Percentiles rank a stretch among this genome's conserved stretches.
Evolutionary conservation across 345 rosid genomes (phyloP).

Genomic region (Draba incana): DNA sequence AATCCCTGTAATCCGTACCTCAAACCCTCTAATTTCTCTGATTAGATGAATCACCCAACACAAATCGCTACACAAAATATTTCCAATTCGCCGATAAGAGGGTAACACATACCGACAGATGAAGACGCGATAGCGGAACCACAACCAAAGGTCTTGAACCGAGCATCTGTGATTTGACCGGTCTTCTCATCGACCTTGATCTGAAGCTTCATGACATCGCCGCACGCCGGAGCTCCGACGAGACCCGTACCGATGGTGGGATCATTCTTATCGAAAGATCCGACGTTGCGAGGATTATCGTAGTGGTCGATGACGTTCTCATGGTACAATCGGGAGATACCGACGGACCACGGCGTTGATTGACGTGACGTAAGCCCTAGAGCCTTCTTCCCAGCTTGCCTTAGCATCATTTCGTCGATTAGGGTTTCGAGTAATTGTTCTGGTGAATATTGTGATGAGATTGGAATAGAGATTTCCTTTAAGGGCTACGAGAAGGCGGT

Average conservation of each 20-base stretch:
- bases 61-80: background rate
- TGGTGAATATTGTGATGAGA: background rate
- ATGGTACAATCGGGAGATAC: conserved; percentile 63
- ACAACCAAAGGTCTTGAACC: conserved; percentile 98
- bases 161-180: conserved; percentile 83
- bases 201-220: conserved; percentile 99
- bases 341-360: conserved; percentile 40
- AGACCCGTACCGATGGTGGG: conserved; percentile 87
- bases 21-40: background rate
- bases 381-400: conserved; percentile 54
- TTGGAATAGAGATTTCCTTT: conserved; percentile 1
- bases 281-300: conserved; percentile 94
- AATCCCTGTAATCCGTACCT: background rate
- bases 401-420: conserved; percentile 47
- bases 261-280: conserved; percentile 90
- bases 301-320: conserved; percentile 96
- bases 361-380: conserved; percentile 46
- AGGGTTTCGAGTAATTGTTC: background rate
- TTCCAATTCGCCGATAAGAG: background rate
- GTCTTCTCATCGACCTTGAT: conserved; percentile 86
- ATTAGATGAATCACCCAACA: background rate
- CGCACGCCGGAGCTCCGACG: conserved; percentile 99
- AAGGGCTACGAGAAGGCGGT: conserved; percentile 33
- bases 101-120: conserved; percentile 71
- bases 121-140: conserved; percentile 99